Conservation (phyloP, 2,329 filamentous ascomycete species). For the Fusarium oxysporum region DNA sequence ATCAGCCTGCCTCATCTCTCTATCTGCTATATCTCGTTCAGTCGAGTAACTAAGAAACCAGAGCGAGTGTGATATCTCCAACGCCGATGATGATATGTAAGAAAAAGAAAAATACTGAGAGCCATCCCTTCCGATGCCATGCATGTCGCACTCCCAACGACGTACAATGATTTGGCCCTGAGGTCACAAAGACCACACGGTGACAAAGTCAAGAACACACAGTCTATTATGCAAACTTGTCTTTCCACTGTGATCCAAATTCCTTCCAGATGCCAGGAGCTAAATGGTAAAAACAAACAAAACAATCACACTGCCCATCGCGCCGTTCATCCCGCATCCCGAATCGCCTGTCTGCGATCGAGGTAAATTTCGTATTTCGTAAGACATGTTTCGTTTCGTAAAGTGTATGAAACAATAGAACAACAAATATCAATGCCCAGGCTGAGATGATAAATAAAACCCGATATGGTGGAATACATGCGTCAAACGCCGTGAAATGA, state of each 20-base stretch:
- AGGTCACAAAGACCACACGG: conserved; percentile 25
- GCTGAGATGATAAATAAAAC: conserved; percentile 31
- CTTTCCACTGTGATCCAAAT: conserved; percentile 36
- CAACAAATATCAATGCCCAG: conserved; percentile 33
- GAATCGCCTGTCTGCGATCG: conserved; percentile 40
- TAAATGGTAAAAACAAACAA: conserved; percentile 23
- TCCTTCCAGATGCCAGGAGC: conserved; percentile 35
- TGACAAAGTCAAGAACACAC: conserved; percentile 31
- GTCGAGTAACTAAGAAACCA: conserved; percentile 15
- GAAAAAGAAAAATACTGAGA: conserved; percentile 24
- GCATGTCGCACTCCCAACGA: conserved; percentile 40
- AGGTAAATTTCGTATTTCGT: conserved; percentile 48
- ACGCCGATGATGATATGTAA: conserved; percentile 41
- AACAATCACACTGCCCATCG: conserved; percentile 34
- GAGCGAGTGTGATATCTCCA: conserved; percentile 46
- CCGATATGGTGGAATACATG: conserved; percentile 43
- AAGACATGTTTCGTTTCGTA: conserved; percentile 51
- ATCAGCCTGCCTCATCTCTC: conserved; percentile 32
- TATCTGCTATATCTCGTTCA: conserved; percentile 35
- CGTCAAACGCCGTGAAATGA: conserved; percentile 45
- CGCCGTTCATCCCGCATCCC: conserved; percentile 46
- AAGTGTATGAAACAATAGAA: conserved; percentile 43
- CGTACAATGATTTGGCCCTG: conserved; percentile 38
- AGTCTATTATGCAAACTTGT: conserved; percentile 38
- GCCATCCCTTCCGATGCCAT: conserved; percentile 38